These are phyloP conservation scores for Stylonectria norvegica DNA, from an alignment of 2,329 filamentous ascomycete species.

Conservation along the genomic window DNA sequence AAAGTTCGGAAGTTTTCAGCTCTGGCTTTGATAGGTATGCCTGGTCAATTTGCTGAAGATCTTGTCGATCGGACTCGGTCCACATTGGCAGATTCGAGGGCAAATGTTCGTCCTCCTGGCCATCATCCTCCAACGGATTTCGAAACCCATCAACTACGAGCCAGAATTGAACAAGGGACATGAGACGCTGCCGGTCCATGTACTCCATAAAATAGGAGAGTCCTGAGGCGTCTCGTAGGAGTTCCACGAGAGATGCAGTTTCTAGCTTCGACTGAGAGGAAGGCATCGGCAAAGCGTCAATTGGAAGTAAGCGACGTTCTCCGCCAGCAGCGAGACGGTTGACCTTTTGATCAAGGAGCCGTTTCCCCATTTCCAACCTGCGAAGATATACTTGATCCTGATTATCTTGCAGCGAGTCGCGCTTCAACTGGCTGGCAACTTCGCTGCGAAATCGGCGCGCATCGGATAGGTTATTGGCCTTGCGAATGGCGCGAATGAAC, in stretches of 20 bases:
- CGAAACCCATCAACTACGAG: slow-evolving; percentile 95
- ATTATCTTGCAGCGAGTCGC: slow-evolving; percentile 71
- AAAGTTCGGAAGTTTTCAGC: slow-evolving; percentile 69
- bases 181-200: slow-evolving; percentile 87
- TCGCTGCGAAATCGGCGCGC: slow-evolving; percentile 89
- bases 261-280: slow-evolving; percentile 60
- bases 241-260: slow-evolving; percentile 73
- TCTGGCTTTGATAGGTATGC: slow-evolving; percentile 81
- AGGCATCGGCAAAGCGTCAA: slow-evolving; percentile 21
- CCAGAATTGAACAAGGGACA: slow-evolving; percentile 96
- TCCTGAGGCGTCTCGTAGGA: slow-evolving; percentile 85
- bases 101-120: slow-evolving; percentile 58
- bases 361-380: slow-evolving; percentile 86
- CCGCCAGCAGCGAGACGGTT: slow-evolving; percentile 71
- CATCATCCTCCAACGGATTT: slow-evolving; percentile 83
- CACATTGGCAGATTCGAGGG: slow-evolving; percentile 64
- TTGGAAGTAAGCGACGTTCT: slow-evolving; percentile 38
- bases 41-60: slow-evolving; percentile 88
- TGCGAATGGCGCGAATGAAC: slow-evolving; percentile 84
- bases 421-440: slow-evolving; percentile 85
- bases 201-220: slow-evolving; percentile 99
- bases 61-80: slow-evolving; percentile 79
- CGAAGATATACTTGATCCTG: slow-evolving; percentile 85
- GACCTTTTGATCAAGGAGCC: slow-evolving; percentile 85
- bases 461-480: slow-evolving; percentile 88